A percentile compares a stretch with the other conserved stretches of the same genome.
phyloP scores from a whole-genome alignment of 495 filamentous ascomycete species.

The Penicillium odoratum region DNA sequence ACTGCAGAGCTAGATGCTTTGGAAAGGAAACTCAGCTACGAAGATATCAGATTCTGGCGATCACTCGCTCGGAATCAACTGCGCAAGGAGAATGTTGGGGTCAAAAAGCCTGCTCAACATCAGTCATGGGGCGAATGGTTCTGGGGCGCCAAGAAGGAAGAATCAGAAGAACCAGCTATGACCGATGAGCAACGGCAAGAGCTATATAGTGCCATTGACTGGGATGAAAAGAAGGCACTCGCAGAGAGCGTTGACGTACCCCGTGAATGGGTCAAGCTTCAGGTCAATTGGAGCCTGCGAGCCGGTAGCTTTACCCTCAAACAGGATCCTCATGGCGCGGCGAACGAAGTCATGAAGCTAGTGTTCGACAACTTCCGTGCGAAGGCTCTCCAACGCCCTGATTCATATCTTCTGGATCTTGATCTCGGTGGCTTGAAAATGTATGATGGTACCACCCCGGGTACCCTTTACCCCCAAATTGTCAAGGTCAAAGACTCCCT shows the following conservation, averaged over 20 bases:
- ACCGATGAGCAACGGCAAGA: constrained; percentile 95
- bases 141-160: constrained; percentile 75
- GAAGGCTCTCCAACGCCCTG: constrained; percentile 80
- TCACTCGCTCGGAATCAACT: constrained; percentile 92
- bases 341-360: constrained; percentile 78
- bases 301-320: constrained; percentile 93
- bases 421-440: constrained; percentile 90
- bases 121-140: constrained; percentile 88
- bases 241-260: constrained; percentile 85
- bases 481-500: constrained; percentile 89
- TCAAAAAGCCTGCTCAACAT: constrained; percentile 61
- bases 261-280: constrained; percentile 85
- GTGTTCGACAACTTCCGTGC: constrained; percentile 94
- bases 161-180: constrained; percentile 74
- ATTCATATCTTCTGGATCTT: constrained; percentile 83
- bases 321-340: constrained; percentile 77
- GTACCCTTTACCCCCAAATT: constrained; percentile 88
- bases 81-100: constrained; percentile 87
- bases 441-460: constrained; percentile 91
- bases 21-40: constrained; percentile 87
- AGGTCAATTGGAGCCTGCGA: constrained; percentile 83
- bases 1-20: constrained; percentile 68
- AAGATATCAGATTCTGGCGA: constrained; percentile 95
- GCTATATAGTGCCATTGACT: constrained; percentile 95
- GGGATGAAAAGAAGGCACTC: constrained; percentile 92